These are phyloP conservation scores for Cladophialophora exuberans DNA, from an alignment of 2,329 filamentous ascomycete genomes.

Conservation along the genomic window DNA sequence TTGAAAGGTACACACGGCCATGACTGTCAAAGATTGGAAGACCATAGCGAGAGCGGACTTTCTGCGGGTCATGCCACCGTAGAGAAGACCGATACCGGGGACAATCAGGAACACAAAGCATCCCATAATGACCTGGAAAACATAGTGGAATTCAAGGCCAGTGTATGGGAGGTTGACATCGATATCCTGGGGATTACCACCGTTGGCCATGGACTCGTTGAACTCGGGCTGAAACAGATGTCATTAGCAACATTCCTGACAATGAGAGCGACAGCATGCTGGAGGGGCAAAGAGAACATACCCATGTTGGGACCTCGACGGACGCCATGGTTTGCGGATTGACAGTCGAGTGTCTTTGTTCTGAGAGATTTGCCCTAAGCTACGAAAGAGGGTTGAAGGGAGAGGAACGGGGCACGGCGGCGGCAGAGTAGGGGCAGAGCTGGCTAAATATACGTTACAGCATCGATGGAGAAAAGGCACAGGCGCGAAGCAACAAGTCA, in stretches of 20 bases:
- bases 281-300: not conserved
- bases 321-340: constrained; percentile 18
- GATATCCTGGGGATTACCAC: constrained; percentile 56
- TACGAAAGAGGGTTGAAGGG: constrained; percentile 2
- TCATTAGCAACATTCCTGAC: not conserved
- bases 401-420: not conserved
- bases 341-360: not conserved
- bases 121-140: constrained; percentile 61
- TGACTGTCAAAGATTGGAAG: constrained; percentile 65
- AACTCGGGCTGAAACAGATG: constrained; percentile 30
- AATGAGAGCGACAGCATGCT: not conserved
- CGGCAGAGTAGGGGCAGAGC: not conserved
- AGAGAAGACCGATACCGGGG: constrained; percentile 67
- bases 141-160: constrained; percentile 64
- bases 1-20: constrained; percentile 51
- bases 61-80: constrained; percentile 64
- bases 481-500: too few species aligned
- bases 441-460: constrained; percentile 18
- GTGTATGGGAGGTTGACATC: constrained; percentile 63
- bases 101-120: constrained; percentile 70
- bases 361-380: not conserved
- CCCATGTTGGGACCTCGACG: constrained; percentile 14
- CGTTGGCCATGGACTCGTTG: constrained; percentile 50
- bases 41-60: constrained; percentile 66
- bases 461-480: not conserved